Base-by-base conservation (phyloP, 2,329 filamentous ascomycete genomes). In the Beauveria pseudobassiana region DNA sequence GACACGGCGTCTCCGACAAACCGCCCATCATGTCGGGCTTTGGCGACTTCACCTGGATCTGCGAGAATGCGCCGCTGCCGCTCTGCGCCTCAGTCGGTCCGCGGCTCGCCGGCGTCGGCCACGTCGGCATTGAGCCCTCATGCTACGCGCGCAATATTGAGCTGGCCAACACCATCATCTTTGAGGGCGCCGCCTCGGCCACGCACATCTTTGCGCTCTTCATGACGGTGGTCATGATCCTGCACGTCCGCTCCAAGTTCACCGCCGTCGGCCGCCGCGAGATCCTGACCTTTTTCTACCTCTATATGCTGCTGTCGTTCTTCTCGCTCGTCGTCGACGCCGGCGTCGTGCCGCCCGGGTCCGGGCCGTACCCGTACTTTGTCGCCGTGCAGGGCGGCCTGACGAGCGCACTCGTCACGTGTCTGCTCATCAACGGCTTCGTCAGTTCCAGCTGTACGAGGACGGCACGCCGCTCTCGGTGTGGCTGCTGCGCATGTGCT, bases 391-490 rank as follows among this genome's bases (percentile, higher is more conserved):
- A 99, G 70, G 88, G 88, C 65, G 95, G 93, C 16, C 80, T 99
- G 59, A 80, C 87, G 24, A 96, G 91, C 42, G 91, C 95, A 1
- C 82, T 96, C 30, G 88, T 95, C 72, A 93, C 91, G 28, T 96
- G 89, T 73, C 80, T 99, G 61, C 79, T 98, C 69, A 93, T 99
- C 80, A 98, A 98, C 74, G 95, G 95, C 49, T 99, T 99, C 71
- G 93, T 99, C 59, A 95, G 95, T 99, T 99, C 76, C 95, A 98
- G 76, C 81, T 99, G 14, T 99, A 99, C 74, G 95, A 99, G 76
- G 95, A 99, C 70, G 95, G 95, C 56, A 99, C 95, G 1, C 88
- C 89, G 2, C 79, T 98, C 46, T 97, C 93, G 0, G 87, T 99
- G 49, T 99, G 95, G 95, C 86, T 97, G 68, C 79, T 99, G 64